Evolutionary conservation across 2,329 filamentous ascomycete genomes (phyloP), one percentile per base, ranked within the genome.

Genomic region (Periconia sp.): DNA sequence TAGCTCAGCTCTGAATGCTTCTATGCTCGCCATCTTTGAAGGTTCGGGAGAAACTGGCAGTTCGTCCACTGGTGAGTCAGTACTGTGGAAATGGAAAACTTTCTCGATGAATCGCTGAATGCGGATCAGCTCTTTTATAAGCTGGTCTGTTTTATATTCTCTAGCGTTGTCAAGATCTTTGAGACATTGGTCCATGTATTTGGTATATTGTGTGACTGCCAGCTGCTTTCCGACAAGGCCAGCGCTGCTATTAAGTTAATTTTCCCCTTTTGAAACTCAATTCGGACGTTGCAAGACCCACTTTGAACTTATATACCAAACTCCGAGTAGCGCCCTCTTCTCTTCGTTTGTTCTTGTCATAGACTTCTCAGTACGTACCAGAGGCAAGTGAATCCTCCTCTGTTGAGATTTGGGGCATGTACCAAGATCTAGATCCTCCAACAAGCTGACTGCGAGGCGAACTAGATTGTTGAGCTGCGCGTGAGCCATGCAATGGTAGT

Each of bases 301-400:
- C 52, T 37, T 50, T 46, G 41, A 54, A 46, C 43, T 54, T 19
- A 54, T 45, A 50, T 54, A 54, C 52, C 41, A 54, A 41, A 54
- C 52, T 20, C 41, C 41, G 46, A 54, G 52, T 46, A 54, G 46
- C 47, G 47, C 47, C 31, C 52, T 45, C 43, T 50, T 54, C 41
- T 54, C 47, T 49, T 54, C 41, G 35, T 54, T 54, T 23, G 52
- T 49, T 49, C 45, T 53, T n/a, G 50, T 47, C 37, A 52, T 37
- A 15, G 50, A 35, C 23, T 8, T 8, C 8, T 27, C 23, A 8
- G 23, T 8, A 27, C 23, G 23, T 27, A 8, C 23, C 23, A 27
- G 8, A 27, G 23, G 23, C 23, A 27, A 8, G 5, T 27, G 23
- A 27, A 3, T 27, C 23, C 8, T 27, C 23, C 8, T 27, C 23